Percentiles rank a stretch among this genome's conserved stretches.
phyloP scores from a whole-genome alignment of 257 asterid species.

The Verbena officinalis region DNA sequence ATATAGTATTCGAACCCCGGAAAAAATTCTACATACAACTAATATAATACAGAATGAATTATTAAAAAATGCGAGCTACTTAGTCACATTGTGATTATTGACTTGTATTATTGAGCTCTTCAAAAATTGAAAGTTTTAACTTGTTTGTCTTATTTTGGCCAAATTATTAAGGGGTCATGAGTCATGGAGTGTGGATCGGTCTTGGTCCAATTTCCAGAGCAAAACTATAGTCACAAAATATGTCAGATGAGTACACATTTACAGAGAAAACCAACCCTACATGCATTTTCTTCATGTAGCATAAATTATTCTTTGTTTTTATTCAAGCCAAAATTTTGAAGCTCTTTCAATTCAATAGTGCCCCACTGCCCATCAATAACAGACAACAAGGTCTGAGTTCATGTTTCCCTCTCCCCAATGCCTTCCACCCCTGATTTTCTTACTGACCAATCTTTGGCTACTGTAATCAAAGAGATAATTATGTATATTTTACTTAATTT shows the following conservation, averaged over 20 bases:
- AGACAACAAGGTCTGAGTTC: conserved; percentile 33
- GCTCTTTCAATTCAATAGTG: too few relatives aligned
- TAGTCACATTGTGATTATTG: background rate
- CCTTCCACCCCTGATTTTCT: background rate
- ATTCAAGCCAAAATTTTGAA: conserved; percentile 13
- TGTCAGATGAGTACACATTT: conserved; percentile 48
- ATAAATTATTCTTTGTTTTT: conserved; percentile 6
- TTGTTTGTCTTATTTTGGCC: conserved; percentile 1
- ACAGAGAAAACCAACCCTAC: conserved; percentile 17
- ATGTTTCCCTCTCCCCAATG: conserved; percentile 46
- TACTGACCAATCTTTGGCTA: conserved; percentile 49
- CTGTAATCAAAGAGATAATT: conserved; percentile 30
- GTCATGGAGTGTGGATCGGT: conserved; percentile 59
- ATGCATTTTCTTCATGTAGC: conserved; percentile 10
- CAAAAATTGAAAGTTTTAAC: background rate
- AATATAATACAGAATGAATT: too few relatives aligned
- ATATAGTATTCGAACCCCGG: too few relatives aligned
- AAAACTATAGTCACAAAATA: conserved; percentile 39
- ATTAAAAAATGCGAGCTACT: too few relatives aligned
- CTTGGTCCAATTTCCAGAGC: conserved; percentile 79
- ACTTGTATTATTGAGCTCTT: conserved; percentile 1
- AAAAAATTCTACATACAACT: too few relatives aligned
- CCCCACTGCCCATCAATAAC: conserved; percentile 31
- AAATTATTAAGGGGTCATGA: conserved; percentile 25
- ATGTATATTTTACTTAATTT: background rate